These are phyloP conservation scores for Talaromyces verruculosus DNA, from an alignment of 2,329 filamentous ascomycete species.

Conservation along the genomic window DNA sequence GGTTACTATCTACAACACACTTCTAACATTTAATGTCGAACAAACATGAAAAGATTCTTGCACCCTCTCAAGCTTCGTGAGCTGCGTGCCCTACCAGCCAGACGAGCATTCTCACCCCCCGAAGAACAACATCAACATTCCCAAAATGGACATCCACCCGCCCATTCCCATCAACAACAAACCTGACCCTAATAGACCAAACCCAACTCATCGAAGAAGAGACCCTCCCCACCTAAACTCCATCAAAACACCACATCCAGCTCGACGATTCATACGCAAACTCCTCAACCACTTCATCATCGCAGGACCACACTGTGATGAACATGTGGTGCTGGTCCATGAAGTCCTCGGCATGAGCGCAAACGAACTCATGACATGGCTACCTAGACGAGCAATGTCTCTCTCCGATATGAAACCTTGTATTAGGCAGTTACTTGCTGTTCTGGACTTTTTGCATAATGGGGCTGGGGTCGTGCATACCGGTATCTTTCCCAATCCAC, in stretches of 20 bases:
- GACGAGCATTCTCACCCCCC: too few relatives aligned
- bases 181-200: too few relatives aligned
- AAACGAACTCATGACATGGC: neutral
- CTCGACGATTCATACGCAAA: slow-evolving; percentile 27
- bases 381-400: neutral
- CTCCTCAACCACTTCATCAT: neutral
- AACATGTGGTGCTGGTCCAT: neutral
- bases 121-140: too few relatives aligned
- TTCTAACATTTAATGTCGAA: too few relatives aligned
- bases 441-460: slow-evolving; percentile 11
- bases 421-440: slow-evolving; percentile 8
- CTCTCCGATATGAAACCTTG: neutral
- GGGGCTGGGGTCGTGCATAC: slow-evolving; percentile 1
- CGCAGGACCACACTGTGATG: neutral
- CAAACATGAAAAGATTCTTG: too few relatives aligned
- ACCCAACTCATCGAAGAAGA: slow-evolving; percentile 1
- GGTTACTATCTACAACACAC: too few relatives aligned
- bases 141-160: too few relatives aligned
- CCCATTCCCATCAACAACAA: too few relatives aligned
- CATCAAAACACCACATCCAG: slow-evolving; percentile 30
- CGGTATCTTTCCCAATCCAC: neutral
- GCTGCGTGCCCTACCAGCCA: too few relatives aligned
- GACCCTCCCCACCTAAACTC: slow-evolving; percentile 16
- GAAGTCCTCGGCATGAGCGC: neutral
- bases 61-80: too few relatives aligned